Percentiles rank a stretch among this genome's conserved stretches.
phyloP scores from a whole-genome alignment of 768 basidiomycete species.

The Leccinum fibrillosum region DNA sequence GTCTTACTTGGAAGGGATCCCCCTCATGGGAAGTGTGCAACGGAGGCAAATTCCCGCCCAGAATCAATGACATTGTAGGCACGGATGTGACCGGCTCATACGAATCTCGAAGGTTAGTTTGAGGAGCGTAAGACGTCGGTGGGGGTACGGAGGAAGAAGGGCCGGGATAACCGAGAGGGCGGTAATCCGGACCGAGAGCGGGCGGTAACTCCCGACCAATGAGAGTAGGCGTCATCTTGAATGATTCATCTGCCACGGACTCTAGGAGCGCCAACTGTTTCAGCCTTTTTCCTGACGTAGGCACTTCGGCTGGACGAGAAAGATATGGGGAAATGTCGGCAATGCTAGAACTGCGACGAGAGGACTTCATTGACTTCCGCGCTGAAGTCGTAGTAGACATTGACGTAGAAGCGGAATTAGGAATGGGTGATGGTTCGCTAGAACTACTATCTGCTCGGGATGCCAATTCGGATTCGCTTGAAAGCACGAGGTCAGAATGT shows the following conservation, averaged over 20 bases:
- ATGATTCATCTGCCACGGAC: slow-evolving; percentile 70
- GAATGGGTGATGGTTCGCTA: slow-evolving; percentile 9
- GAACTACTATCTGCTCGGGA: slow-evolving; percentile 1
- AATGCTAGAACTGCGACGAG: slow-evolving; percentile 43
- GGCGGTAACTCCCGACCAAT: slow-evolving; percentile 24
- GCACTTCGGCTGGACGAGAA: slow-evolving; percentile 49
- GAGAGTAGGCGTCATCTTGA: slow-evolving; percentile 50
- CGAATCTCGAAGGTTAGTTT: slow-evolving; percentile 26
- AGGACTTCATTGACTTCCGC: slow-evolving; percentile 23
- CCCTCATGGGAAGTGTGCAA: slow-evolving; percentile 7
- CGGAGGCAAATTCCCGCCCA: slow-evolving; percentile 3
- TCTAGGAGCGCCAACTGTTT: slow-evolving; percentile 72
- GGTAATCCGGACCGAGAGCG: slow-evolving; percentile 1
- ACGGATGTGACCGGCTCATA: slow-evolving; percentile 33
- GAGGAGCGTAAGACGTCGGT: slow-evolving; percentile 15
- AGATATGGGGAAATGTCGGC: slow-evolving; percentile 73
- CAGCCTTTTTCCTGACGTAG: slow-evolving; percentile 58
- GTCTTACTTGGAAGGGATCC: slow-evolving; percentile 44
- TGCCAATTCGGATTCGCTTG: slow-evolving; percentile 1
- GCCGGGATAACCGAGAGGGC: slow-evolving; percentile 8
- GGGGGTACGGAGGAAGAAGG: slow-evolving; percentile 30
- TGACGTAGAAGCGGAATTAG: slow-evolving; percentile 7
- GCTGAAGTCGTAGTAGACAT: slow-evolving; percentile 12
- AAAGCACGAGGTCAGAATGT: neutral
- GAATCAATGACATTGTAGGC: slow-evolving; percentile 5